phyloP scores from a whole-genome alignment of 78 protist genomes.

The Pelomyxa schiedti region DNA sequence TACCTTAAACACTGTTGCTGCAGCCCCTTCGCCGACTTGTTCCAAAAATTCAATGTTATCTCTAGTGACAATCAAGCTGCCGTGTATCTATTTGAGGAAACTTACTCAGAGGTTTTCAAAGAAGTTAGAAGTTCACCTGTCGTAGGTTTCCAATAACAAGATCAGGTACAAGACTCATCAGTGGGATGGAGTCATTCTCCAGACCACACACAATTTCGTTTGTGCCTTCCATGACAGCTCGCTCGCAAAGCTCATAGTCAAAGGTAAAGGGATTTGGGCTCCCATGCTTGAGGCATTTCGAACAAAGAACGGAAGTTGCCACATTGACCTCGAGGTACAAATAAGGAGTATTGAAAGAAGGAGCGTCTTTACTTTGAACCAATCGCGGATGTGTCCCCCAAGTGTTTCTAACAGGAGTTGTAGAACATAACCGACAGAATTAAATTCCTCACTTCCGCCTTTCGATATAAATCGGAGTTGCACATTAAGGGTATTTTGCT shows the following conservation, averaged over 20 bases:
- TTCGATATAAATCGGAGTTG: too few species aligned
- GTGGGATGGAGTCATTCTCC: background rate
- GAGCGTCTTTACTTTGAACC: too few species aligned
- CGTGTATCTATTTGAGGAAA: too few species aligned
- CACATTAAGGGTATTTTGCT: too few species aligned
- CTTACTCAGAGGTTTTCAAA: too few species aligned
- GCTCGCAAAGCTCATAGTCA: background rate
- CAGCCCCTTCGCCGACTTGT: background rate
- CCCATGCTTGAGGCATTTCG: background rate
- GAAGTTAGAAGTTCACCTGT: background rate
- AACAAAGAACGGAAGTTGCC: background rate
- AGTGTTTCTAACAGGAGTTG: too few species aligned
- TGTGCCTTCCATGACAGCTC: background rate
- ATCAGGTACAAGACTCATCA: background rate
- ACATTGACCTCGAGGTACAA: too few species aligned
- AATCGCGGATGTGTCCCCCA: too few species aligned
- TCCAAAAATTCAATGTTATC: background rate
- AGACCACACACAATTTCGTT: background rate
- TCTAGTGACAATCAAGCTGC: background rate
- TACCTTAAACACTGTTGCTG: background rate
- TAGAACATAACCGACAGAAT: too few species aligned
- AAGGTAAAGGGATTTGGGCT: background rate
- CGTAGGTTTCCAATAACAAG: background rate
- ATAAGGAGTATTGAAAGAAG: too few species aligned
- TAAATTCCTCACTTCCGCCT: too few species aligned